Percentiles rank a stretch among this genome's conserved stretches.
Conservation (phyloP, 2,329 filamentous ascomycete species). For the Trematosphaeria pertusa region DNA sequence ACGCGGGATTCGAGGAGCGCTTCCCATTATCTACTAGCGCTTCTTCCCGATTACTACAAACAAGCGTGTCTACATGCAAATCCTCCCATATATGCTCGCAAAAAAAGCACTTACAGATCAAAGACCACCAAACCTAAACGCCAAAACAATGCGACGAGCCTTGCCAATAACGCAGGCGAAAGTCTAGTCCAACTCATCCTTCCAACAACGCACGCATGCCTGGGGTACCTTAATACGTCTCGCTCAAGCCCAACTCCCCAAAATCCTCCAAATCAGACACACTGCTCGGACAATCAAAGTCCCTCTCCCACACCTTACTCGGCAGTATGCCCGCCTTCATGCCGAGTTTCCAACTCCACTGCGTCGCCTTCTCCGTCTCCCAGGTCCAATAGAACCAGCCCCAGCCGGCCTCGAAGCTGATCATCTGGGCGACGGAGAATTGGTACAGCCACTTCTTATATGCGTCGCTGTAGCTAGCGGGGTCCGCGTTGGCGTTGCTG, state of each 20-base stretch:
- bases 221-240: constrained; percentile 56
- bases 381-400: constrained; percentile 99
- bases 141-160: too few relatives aligned
- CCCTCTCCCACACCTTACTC: constrained; percentile 50
- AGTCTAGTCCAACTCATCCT: too few relatives aligned
- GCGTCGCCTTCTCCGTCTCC: constrained; percentile 83
- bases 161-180: too few relatives aligned
- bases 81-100: too few relatives aligned
- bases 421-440: constrained; percentile 97
- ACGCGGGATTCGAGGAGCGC: too few relatives aligned
- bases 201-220: too few relatives aligned
- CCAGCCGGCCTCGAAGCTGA: constrained; percentile 88
- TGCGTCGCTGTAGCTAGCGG: constrained; percentile 67
- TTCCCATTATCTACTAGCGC: too few relatives aligned
- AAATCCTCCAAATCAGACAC: constrained; percentile 48
- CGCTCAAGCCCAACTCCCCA: constrained; percentile 48
- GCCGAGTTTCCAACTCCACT: constrained; percentile 92
- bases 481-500: constrained; percentile 75
- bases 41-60: too few relatives aligned
- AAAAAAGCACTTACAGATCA: too few relatives aligned
- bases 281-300: constrained; percentile 50
- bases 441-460: constrained; percentile 89
- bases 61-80: too few relatives aligned
- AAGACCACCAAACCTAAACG: too few relatives aligned
- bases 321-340: constrained; percentile 81